These are phyloP conservation scores for Starmera caribaea DNA, from an alignment of 805 yeast species.

Conservation along the genomic window DNA sequence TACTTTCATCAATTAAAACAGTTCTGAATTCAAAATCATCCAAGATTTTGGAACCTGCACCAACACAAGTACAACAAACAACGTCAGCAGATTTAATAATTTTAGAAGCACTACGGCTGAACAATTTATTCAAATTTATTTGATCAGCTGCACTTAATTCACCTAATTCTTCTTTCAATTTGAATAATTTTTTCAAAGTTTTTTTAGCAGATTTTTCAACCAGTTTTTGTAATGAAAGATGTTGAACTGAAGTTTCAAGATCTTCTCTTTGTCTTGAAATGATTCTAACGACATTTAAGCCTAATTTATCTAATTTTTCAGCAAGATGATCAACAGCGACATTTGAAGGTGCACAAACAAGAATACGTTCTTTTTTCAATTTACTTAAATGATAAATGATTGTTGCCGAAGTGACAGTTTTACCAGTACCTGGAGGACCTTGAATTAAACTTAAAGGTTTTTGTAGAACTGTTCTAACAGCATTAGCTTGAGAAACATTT, in stretches of 20 bases:
- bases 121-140: constrained; percentile 29
- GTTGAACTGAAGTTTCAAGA: constrained; percentile 53
- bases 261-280: constrained; percentile 76
- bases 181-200: constrained; percentile 47
- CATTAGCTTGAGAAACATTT: constrained; percentile 71
- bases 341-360: constrained; percentile 93
- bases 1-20: constrained; percentile 84
- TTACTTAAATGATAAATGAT: constrained; percentile 69
- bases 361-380: constrained; percentile 49
- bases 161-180: constrained; percentile 54
- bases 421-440: constrained; percentile 97
- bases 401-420: constrained; percentile 87
- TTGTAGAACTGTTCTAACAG: constrained; percentile 59
- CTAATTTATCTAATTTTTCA: constrained; percentile 55
- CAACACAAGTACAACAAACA: constrained; percentile 86
- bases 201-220: constrained; percentile 41
- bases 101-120: constrained; percentile 37
- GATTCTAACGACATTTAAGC: constrained; percentile 69
- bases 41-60: constrained; percentile 75
- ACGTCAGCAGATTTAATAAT: constrained; percentile 57
- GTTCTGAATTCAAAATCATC: constrained; percentile 50
- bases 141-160: constrained; percentile 53
- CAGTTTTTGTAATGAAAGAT: constrained; percentile 46
- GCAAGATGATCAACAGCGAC: constrained; percentile 93
- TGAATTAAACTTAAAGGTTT: constrained; percentile 76